Evolutionary conservation across 768 basidiomycete species (phyloP), one percentile per base, ranked within the genome.

Genomic region (Boletellus sp.): DNA sequence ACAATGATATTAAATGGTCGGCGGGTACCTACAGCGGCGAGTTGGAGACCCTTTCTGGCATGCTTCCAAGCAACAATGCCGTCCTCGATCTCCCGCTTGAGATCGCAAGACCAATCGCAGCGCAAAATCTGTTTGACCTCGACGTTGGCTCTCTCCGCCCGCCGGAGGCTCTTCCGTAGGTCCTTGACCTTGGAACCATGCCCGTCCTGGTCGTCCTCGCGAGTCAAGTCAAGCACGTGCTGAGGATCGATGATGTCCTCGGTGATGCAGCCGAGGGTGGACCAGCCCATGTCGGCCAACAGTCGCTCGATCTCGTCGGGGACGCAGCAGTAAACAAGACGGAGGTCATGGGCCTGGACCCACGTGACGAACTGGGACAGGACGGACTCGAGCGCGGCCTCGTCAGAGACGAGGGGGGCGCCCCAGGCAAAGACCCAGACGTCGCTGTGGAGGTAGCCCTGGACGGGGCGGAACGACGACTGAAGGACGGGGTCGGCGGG

Each of bases 361-460:
- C 74, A 78, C 4, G 64, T 56, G 41, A 78, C 64, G 64, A 78
- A 85, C 3, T 74, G 76, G 17, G 65, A 61, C 15, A 72, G 62
- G 15, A 56, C 54, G 4, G 63, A 57, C 22, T 51, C 51, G 17
- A 76, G 63, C 4, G 74, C 74, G 4, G 64, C 60, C 9, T 61
- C 55, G 35, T 68, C 63, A 1, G 75, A 75, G 28, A 81, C 75
- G 22, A 86, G 72, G 2, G 85, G 85, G 54, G 80, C 76, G 4
- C 85, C 85, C 75, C 82, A 85, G 4, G 78, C 75, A 52, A 87
- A 80, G 8, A 78, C 72, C 59, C 78, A 83, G 4, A 70, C 66
- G 44, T 76, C 73, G 49, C 70, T 61, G 16, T 73, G 71, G 62
- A 84, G 78, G 67, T 82, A 85, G 4, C 82, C 84, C 39, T 84